Conservation (phyloP, 495 filamentous ascomycete species). For the Tricharina praecox region DNA sequence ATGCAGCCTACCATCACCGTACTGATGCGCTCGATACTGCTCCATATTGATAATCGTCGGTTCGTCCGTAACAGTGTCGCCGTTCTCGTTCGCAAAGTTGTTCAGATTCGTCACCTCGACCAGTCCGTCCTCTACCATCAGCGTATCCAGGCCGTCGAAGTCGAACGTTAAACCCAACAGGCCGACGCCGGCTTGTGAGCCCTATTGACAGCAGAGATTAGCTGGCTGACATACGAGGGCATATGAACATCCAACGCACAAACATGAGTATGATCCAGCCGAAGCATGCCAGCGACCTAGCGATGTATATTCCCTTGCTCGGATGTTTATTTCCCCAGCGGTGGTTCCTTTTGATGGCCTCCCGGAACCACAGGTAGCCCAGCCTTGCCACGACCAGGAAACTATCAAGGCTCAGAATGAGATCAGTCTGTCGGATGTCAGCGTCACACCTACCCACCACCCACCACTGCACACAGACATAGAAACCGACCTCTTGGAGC, state of each 20-base stretch:
- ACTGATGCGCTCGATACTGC: conserved; percentile 4
- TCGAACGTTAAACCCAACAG: conserved; percentile 1
- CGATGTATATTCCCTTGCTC: not conserved
- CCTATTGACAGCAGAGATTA: not conserved
- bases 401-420: conserved; percentile 17
- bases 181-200: conserved; percentile 3
- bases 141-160: not conserved
- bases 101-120: not conserved
- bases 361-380: not conserved
- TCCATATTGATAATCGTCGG: not conserved
- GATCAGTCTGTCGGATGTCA: conserved; percentile 13
- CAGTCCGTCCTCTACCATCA: not conserved
- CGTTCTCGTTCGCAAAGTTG: not conserved
- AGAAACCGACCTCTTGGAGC: conserved; percentile 12
- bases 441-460: too few relatives aligned
- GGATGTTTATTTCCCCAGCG: not conserved
- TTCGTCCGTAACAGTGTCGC: not conserved
- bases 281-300: not conserved
- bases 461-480: too few relatives aligned
- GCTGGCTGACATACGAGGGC: not conserved
- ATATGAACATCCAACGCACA: not conserved
- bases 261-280: not conserved
- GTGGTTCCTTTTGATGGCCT: not conserved
- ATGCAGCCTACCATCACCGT: conserved; percentile 1
- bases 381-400: conserved; percentile 18